Evolutionary conservation across 441 rosid species (phyloP).

Genomic region (Adansonia rubrostipa): DNA sequence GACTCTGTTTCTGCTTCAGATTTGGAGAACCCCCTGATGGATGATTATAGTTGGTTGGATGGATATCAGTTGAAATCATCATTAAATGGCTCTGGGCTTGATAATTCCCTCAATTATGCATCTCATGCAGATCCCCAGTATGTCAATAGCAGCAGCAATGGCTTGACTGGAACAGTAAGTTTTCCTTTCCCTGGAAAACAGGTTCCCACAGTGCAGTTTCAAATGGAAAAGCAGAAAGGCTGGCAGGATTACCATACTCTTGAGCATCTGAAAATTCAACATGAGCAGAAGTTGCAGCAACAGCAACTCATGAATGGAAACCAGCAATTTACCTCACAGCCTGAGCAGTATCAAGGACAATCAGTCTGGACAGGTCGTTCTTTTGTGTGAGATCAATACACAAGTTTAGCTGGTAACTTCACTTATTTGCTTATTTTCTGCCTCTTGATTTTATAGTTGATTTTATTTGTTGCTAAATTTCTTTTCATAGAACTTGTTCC

Average conservation of each 20-base stretch:
- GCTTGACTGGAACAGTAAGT: constrained; percentile 54
- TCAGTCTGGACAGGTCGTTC: constrained; percentile 76
- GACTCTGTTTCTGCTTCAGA: constrained; percentile 53
- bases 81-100: constrained; percentile 46
- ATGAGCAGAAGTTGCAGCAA: constrained; percentile 59
- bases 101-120: constrained; percentile 42
- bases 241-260: constrained; percentile 52
- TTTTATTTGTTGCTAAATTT: constrained; percentile 14
- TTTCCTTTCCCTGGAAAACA: constrained; percentile 92
- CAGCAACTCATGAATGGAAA: constrained; percentile 53
- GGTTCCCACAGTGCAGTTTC: constrained; percentile 54
- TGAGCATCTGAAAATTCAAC: constrained; percentile 51
- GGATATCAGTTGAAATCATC: constrained; percentile 76
- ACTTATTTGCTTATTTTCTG: neutral
- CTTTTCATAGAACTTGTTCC: neutral
- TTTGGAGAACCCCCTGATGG: constrained; percentile 50
- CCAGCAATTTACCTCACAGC: constrained; percentile 57
- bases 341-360: constrained; percentile 86
- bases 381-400: constrained; percentile 76
- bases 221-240: constrained; percentile 54
- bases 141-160: constrained; percentile 54
- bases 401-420: constrained; percentile 55
- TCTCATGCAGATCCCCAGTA: constrained; percentile 56
- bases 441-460: neutral
- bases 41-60: constrained; percentile 99